phyloP scores from a whole-genome alignment of 805 yeast species.

The Metschnikowia lachancei region DNA sequence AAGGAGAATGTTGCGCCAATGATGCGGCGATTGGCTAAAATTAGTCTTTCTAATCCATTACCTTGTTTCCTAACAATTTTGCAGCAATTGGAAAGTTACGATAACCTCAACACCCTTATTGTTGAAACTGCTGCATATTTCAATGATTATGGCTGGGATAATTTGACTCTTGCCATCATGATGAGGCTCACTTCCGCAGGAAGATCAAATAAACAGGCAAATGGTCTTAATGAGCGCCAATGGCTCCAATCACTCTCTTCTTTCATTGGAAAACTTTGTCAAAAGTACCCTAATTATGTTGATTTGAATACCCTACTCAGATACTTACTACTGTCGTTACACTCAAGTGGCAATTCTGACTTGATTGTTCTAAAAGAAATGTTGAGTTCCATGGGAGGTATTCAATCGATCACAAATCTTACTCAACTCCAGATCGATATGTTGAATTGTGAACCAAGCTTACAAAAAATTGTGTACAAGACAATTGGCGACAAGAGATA shows the following conservation, averaged over 20 bases:
- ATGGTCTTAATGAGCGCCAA: conserved; percentile 75
- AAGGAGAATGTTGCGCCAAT: conserved; percentile 71
- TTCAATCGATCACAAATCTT: conserved; percentile 65
- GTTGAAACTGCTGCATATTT: conserved; percentile 77
- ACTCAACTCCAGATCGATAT: conserved; percentile 62
- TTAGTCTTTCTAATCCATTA: conserved; percentile 74
- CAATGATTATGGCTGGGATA: conserved; percentile 81
- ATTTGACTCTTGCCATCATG: conserved; percentile 67
- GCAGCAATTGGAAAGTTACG: conserved; percentile 87
- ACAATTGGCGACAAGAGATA: conserved; percentile 61
- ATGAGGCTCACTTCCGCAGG: conserved; percentile 63
- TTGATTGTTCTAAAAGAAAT: conserved; percentile 66
- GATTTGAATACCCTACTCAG: conserved; percentile 60
- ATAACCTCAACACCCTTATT: conserved; percentile 71
- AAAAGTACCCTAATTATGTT: conserved; percentile 50
- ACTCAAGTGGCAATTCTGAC: conserved; percentile 55
- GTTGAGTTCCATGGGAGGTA: conserved; percentile 72
- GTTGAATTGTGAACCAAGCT: conserved; percentile 60
- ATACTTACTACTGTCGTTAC: conserved; percentile 62
- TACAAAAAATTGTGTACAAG: conserved; percentile 53
- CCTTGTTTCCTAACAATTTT: conserved; percentile 70
- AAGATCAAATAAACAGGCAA: conserved; percentile 64
- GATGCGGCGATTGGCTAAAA: conserved; percentile 69
- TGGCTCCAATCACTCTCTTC: conserved; percentile 85
- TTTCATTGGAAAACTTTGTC: conserved; percentile 72